phyloP scores from a whole-genome alignment of 2,329 filamentous ascomycete species.

The Verticillium albo-atrum region DNA sequence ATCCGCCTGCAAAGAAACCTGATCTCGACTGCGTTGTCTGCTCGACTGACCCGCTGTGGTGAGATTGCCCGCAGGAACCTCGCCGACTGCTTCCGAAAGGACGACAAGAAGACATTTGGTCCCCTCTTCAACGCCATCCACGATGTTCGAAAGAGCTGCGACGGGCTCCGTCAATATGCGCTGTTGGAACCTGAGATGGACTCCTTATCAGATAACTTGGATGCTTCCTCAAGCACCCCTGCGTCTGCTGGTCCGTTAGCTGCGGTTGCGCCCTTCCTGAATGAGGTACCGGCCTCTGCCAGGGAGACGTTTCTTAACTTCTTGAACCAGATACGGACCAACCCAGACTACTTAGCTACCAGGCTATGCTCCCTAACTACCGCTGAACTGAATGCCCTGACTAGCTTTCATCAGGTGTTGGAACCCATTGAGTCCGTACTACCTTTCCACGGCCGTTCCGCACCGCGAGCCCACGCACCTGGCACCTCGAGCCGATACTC shows the following conservation, averaged over 20 bases:
- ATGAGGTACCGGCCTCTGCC: slow-evolving; percentile 71
- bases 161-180: slow-evolving; percentile 66
- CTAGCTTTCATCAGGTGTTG: slow-evolving; percentile 72
- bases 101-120: slow-evolving; percentile 75
- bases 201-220: slow-evolving; percentile 30
- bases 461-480: slow-evolving; percentile 39
- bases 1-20: slow-evolving; percentile 70
- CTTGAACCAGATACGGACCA: slow-evolving; percentile 75
- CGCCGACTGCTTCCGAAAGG: slow-evolving; percentile 72
- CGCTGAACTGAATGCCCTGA: slow-evolving; percentile 71
- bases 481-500: slow-evolving; percentile 28
- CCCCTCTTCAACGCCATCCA: slow-evolving; percentile 72
- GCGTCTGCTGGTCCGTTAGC: slow-evolving; percentile 12
- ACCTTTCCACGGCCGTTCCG: slow-evolving; percentile 53
- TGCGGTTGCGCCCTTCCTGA: slow-evolving; percentile 54
- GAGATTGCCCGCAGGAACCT: slow-evolving; percentile 71
- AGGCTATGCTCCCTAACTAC: slow-evolving; percentile 72
- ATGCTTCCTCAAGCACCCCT: slow-evolving; percentile 29
- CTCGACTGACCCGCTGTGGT: slow-evolving; percentile 69
- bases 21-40: slow-evolving; percentile 69
- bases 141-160: slow-evolving; percentile 73
- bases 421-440: slow-evolving; percentile 82
- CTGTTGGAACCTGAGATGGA: slow-evolving; percentile 71
- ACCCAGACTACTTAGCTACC: slow-evolving; percentile 82
- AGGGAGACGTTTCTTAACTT: slow-evolving; percentile 75